Evolutionary conservation across 1,284 basidiomycete genomes (phyloP).

Genomic region (Cystobasidiaceae sp.): DNA sequence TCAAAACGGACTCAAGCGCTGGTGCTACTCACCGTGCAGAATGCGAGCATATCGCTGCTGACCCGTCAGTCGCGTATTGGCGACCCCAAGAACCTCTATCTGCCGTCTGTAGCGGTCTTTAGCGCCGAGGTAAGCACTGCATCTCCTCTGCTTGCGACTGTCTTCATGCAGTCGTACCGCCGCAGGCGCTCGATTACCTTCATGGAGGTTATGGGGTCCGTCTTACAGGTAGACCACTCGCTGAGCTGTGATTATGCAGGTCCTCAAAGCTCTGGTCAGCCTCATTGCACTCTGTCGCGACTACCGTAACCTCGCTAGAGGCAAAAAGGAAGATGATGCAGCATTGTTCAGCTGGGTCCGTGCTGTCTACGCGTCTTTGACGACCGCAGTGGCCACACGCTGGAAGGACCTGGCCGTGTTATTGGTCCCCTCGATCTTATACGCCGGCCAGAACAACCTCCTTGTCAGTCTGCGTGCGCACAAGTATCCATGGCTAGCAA

Average conservation of each 20-base stretch:
- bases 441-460: slow-evolving; percentile 40
- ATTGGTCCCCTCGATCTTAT: slow-evolving; percentile 37
- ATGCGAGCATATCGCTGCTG: slow-evolving; percentile 39
- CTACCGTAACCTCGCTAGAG: neutral
- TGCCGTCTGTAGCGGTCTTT: slow-evolving; percentile 38
- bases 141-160: neutral
- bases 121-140: slow-evolving; percentile 32
- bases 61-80: slow-evolving; percentile 36
- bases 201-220: no score
- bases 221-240: no score
- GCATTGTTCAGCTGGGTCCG: neutral
- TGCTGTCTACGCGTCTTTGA: slow-evolving; percentile 5
- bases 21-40: slow-evolving; percentile 38
- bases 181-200: neutral
- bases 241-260: no score
- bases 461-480: slow-evolving; percentile 35
- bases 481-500: neutral
- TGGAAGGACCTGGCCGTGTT: slow-evolving; percentile 34
- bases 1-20: slow-evolving; percentile 19
- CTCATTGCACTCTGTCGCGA: slow-evolving; percentile 30
- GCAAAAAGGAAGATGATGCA: slow-evolving; percentile 3
- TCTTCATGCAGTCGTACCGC: neutral
- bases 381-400: slow-evolving; percentile 20
- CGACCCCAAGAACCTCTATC: slow-evolving; percentile 31
- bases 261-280: slow-evolving; percentile 33